Evolutionary conservation across 441 rosid genomes (phyloP), one percentile per base, ranked within the genome.

Genomic region (Adansonia grandidieri): DNA sequence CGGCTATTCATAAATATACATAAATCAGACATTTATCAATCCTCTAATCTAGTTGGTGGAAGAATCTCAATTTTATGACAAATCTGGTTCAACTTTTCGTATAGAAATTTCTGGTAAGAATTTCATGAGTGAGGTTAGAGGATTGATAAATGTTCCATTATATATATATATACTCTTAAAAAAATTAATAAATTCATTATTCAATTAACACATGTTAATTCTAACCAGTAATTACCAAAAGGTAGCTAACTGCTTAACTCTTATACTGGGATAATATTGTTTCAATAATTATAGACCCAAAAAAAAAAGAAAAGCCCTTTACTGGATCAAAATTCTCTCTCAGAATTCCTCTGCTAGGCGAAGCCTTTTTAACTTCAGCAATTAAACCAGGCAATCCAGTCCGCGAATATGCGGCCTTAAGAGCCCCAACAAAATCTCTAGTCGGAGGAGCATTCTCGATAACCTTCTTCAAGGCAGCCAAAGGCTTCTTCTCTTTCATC

Each of bases 351-450:
- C 96, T 90, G 78, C 98, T 96, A 9, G 98, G 99, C 82, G 99
- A 96, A 79, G 98, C 99, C 88, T 94, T 94, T 86, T 96, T 96
- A 77, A 96, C 99, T 84, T 96, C 99, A 74, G 99, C 99, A 75
- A 94, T 94, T 89, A 96, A 86, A 67, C 89, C 95, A 13, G 99
- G 98, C 53, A 94, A 77, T 50, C 94, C 93, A 77, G 98, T 91
- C 71, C 91, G 87, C 54, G 28, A 70, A 84, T 85, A 80, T 74
- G 97, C 98, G 42, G 82, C 88, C 81, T 78, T 94, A 47, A 96
- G 96, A 74, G 97, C 94, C 42, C 92, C 95, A 1, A 93, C 42
- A 60, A 94, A 96, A 81, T 94, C 99, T 82, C 90, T 90, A 5
- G 95, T 77, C 0, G 98, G 91, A 61, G 90, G 91, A 80, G 94